Conservation (phyloP, 192 early-diverging fungal genomes). For the Coemansia sp. region DNA sequence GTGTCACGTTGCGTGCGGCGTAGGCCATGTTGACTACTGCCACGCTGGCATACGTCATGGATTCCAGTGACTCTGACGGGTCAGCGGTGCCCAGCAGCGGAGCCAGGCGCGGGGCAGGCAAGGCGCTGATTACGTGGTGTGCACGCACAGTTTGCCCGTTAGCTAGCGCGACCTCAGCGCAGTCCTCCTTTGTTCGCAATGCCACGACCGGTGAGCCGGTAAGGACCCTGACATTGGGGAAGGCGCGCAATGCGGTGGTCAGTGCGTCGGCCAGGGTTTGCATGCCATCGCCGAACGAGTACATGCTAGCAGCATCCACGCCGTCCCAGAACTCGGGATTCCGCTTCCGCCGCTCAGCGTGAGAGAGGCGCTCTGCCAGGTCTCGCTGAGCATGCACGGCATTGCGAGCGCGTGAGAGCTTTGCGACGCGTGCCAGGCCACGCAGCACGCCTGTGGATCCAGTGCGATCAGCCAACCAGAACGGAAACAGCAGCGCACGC, state of each 20-base stretch:
- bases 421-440: constrained; percentile 29
- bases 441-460: constrained; percentile 30
- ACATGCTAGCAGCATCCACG: constrained; percentile 69
- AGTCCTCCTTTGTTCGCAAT: constrained; percentile 36
- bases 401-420: constrained; percentile 29
- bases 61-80: constrained; percentile 47
- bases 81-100: constrained; percentile 43
- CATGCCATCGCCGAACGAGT: constrained; percentile 79
- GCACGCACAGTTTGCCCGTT: constrained; percentile 34
- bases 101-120: constrained; percentile 60
- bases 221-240: constrained; percentile 61
- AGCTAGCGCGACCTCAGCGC: constrained; percentile 31
- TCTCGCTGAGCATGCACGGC: constrained; percentile 20
- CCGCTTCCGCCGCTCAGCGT: constrained; percentile 21
- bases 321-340: constrained; percentile 59
- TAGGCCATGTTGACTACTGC: constrained; percentile 85
- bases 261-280: constrained; percentile 67
- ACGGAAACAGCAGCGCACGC: constrained; percentile 66
- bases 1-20: constrained; percentile 46
- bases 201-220: constrained; percentile 47
- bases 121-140: constrained; percentile 67
- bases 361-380: constrained; percentile 16
- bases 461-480: constrained; percentile 67
- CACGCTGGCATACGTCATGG: constrained; percentile 73
- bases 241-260: constrained; percentile 47